Evolutionary conservation across 129 eudicot genomes (phyloP), one percentile per base, ranked within the genome.

Genomic region (Cynara cardunculus): DNA sequence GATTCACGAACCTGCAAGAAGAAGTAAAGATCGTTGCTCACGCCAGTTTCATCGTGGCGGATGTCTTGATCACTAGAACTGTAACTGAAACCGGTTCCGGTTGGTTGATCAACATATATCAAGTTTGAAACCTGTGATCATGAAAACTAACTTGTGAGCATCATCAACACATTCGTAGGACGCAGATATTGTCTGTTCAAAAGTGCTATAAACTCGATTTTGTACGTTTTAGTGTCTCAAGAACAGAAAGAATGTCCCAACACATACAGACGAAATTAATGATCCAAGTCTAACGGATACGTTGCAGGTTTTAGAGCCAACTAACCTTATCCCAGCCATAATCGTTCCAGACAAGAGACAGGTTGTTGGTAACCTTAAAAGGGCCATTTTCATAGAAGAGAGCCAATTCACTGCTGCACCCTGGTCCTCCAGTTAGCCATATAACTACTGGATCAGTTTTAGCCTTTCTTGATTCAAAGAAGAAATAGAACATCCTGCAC

Each of bases 351-450:
- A 80, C 80, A 76, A 96, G 95, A 26, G 98, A 86, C 78, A 92
- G 30, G 85, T 92, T 87, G 44, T 89, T 79, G 44, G 91, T 74
- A 8, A 96, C n/a, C 56, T 90, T 87, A 69, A 90, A 96, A 62
- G 98, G 99, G 14, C 97, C 99, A 79, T 96, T 96, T 86, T 96
- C 99, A 72, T 92, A 96, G 37, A 96, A 96, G 67, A 96, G 79
- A 69, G 99, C 99, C 25, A 96, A 35, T 72, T 84, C 87, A 81
- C 98, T 84, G 67, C 99, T 90, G 74, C 99, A 96, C 2, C 99
- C 99, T 49, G 98, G 98, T 44, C 98, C 97, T 71, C 99, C 97
- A 2, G 97, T 87, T 74, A 92, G 79, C 99, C 99, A 92, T 81
- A 96, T 86, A 6, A 96, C 98, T 19, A 96, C 93, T 27, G 99